Evolutionary conservation across 2,329 filamentous ascomycete species (phyloP), one percentile per base, ranked within the genome.

Genomic region (Onygenales sp.): DNA sequence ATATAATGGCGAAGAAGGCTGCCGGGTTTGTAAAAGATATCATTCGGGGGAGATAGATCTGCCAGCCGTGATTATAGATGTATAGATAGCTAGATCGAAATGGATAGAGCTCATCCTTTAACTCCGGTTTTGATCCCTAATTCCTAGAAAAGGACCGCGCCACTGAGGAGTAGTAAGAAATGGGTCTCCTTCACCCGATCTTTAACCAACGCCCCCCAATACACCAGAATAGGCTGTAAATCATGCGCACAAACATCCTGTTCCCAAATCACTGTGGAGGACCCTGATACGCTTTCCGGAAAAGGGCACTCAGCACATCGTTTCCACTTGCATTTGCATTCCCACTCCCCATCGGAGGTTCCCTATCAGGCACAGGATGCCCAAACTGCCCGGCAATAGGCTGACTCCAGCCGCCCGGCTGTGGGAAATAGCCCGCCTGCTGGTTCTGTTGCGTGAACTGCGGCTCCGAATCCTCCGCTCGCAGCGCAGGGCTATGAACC

Each of bases 1-100:
- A 69, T 49, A 67, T 73, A 27, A 77, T 82, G 63, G 78, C 79
- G 2, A 68, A 71, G 55, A 78, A 74, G 59, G 76, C 78, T 14
- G 69, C 69, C 17, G 65, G 59, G 27, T 81, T 78, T 66, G 66
- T 81, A 42, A 61, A 62, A 52, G 70, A 73, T 52, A 74, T 78
- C 45, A 56, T 64, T 17, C 51, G 33, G 14, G n/a, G 39, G 32
- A 14, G 14, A 37, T 17, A 32, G 8, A n/a, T 21, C 36, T 33
- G 43, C 21, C 43, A 49, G 32, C 7, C 21, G 21, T 56, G 43
- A 21, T 14, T 37, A 43, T 48, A 55, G 49, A 48, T 31, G 13
- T 11, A 6, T 39, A 46, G 31, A 40, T 14, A 47, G 42, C 36
- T 46, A 36, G 39, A 46, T 11, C 39, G 14, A 7, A 11, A 33